These are phyloP conservation scores for Scutellaria barbata DNA, from an alignment of 257 asterid species.

Conservation along the genomic window DNA sequence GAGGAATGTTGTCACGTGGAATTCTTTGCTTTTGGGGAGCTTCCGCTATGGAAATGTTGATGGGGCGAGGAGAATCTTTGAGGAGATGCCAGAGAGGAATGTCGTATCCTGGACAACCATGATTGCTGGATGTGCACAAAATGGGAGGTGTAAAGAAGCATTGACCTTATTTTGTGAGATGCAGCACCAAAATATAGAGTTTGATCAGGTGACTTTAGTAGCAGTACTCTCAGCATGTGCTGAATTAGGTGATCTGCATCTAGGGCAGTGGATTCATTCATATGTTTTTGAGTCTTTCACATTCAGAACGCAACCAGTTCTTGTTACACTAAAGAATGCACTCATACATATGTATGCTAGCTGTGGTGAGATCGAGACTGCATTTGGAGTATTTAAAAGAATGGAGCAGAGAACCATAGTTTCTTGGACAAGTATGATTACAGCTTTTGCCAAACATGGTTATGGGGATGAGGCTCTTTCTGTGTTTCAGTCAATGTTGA, in stretches of 20 bases:
- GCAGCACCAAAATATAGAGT: slow-evolving; percentile 47
- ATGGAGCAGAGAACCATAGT: slow-evolving; percentile 57
- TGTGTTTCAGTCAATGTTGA: slow-evolving; percentile 65
- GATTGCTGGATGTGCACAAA: slow-evolving; percentile 69
- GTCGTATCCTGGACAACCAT: slow-evolving; percentile 85
- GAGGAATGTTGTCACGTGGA: slow-evolving; percentile 76
- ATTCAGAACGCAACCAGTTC: slow-evolving; percentile 39
- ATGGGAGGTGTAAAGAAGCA: slow-evolving; percentile 69
- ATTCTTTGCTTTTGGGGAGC: slow-evolving; percentile 68
- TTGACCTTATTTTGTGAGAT: slow-evolving; percentile 54
- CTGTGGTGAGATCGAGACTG: slow-evolving; percentile 74
- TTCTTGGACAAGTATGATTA: slow-evolving; percentile 83
- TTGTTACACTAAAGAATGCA: slow-evolving; percentile 58
- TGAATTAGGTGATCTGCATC: slow-evolving; percentile 63
- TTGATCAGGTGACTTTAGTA: slow-evolving; percentile 75
- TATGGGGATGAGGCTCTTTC: slow-evolving; percentile 63
- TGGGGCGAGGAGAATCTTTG: slow-evolving; percentile 51
- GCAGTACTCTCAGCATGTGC: slow-evolving; percentile 78
- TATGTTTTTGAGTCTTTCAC: slow-evolving; percentile 41
- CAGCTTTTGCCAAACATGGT: slow-evolving; percentile 79
- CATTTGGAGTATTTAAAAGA: slow-evolving; percentile 51
- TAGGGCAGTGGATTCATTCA: slow-evolving; percentile 74
- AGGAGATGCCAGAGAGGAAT: slow-evolving; percentile 68
- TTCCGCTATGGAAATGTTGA: slow-evolving; percentile 52
- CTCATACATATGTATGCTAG: slow-evolving; percentile 84